Percentiles rank a stretch among this genome's conserved stretches.
These are phyloP conservation scores for Boletus tomentosulus DNA, from an alignment of 768 basidiomycete genomes.

Conservation along the genomic window DNA sequence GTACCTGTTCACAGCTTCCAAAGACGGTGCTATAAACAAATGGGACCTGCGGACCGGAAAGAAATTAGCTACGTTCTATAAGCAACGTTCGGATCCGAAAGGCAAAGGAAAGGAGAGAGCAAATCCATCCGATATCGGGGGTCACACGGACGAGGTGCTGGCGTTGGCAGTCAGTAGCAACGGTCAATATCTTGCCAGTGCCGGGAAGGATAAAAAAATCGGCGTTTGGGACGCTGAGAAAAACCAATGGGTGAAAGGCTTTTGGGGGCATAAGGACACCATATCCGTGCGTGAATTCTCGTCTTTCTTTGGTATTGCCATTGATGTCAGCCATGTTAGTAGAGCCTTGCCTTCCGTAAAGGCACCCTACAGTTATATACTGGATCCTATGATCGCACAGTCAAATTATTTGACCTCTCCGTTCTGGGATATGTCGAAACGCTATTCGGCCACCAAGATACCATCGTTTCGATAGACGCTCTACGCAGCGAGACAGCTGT, in stretches of 20 bases:
- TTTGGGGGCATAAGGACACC: conserved; percentile 72
- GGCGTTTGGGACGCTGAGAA: conserved; percentile 84
- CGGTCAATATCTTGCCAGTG: conserved; percentile 81
- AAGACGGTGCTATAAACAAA: conserved; percentile 86
- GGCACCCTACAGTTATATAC: conserved; percentile 66
- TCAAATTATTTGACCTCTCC: conserved; percentile 80
- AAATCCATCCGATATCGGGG: conserved; percentile 46
- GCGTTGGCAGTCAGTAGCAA: conserved; percentile 81
- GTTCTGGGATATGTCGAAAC: conserved; percentile 95
- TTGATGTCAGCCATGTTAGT: neutral
- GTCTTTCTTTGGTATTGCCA: conserved; percentile 31
- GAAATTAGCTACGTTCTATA: conserved; percentile 55
- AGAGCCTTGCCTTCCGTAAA: conserved; percentile 76
- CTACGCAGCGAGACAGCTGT: conserved; percentile 82
- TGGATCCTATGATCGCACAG: conserved; percentile 79
- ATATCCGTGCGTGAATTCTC: conserved; percentile 56
- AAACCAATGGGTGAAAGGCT: conserved; percentile 72
- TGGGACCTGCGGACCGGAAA: conserved; percentile 72
- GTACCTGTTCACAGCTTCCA: conserved; percentile 83
- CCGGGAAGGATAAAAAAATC: conserved; percentile 76
- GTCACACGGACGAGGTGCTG: conserved; percentile 86
- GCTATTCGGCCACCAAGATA: conserved; percentile 94
- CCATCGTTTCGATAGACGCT: conserved; percentile 71
- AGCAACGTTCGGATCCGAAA: conserved; percentile 46
- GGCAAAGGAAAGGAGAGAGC: conserved; percentile 58